Evolutionary conservation across 495 filamentous ascomycete genomes (phyloP).

Genomic region (Daldinia vernicosa): DNA sequence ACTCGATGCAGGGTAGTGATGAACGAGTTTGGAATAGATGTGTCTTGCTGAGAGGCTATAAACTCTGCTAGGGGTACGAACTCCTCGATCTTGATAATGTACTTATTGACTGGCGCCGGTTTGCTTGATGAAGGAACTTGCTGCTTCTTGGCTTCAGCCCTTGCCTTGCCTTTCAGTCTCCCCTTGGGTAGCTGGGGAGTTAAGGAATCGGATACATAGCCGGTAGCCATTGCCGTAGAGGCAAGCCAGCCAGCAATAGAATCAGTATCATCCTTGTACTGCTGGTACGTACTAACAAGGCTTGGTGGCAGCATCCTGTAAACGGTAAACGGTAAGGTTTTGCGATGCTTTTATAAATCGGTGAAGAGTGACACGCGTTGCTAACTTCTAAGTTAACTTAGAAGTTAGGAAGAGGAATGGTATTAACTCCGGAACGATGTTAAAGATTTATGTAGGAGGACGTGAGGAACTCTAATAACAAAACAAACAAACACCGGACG

Average conservation of each 20-base stretch:
- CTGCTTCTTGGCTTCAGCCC: slow-evolving; percentile 40
- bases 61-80: slow-evolving; percentile 52
- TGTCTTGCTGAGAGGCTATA: slow-evolving; percentile 40
- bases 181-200: slow-evolving; percentile 6
- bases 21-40: slow-evolving; percentile 42
- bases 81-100: slow-evolving; percentile 52
- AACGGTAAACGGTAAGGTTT: not conserved
- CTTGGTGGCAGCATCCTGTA: slow-evolving; percentile 45
- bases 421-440: not conserved
- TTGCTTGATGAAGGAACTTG: not conserved
- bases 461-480: not conserved
- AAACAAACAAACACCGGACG: no score
- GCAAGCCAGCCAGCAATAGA: slow-evolving; percentile 61
- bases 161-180: slow-evolving; percentile 50
- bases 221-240: slow-evolving; percentile 53
- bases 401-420: not conserved
- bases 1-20: slow-evolving; percentile 41
- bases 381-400: not conserved
- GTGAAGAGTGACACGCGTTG: no score
- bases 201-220: slow-evolving; percentile 40
- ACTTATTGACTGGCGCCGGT: slow-evolving; percentile 9
- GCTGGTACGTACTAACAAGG: slow-evolving; percentile 53
- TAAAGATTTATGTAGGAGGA: not conserved
- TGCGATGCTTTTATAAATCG: not conserved
- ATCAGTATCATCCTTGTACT: slow-evolving; percentile 62